These are phyloP conservation scores for Xylariaceae sp. DNA, from an alignment of 2,329 filamentous ascomycete genomes.

Conservation along the genomic window DNA sequence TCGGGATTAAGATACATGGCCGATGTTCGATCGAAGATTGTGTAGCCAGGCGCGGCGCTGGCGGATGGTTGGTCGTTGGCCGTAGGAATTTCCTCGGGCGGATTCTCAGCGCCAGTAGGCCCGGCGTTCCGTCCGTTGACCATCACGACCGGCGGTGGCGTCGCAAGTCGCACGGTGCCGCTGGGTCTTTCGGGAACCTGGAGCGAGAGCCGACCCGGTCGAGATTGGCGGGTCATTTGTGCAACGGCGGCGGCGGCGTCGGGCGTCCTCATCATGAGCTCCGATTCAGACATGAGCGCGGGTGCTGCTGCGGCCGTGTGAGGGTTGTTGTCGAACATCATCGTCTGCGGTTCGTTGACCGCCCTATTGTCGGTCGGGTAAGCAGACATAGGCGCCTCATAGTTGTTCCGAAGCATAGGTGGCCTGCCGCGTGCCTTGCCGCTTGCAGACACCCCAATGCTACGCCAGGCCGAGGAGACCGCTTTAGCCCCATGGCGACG, in stretches of 20 bases:
- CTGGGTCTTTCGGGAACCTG: conserved; percentile 59
- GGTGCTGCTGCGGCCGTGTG: conserved; percentile 20
- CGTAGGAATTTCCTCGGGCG: not conserved
- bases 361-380: conserved; percentile 52
- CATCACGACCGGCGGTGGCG: conserved; percentile 48
- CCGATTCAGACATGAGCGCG: conserved; percentile 24
- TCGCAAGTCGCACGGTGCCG: conserved; percentile 58
- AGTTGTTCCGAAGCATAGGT: conserved; percentile 55
- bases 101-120: conserved; percentile 12
- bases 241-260: conserved; percentile 25
- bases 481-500: conserved; percentile 74
- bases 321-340: conserved; percentile 23
- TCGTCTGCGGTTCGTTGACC: conserved; percentile 35
- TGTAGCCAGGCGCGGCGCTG: not conserved
- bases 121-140: conserved; percentile 43
- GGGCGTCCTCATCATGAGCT: conserved; percentile 19
- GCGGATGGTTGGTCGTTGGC: not conserved
- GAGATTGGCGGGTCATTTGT: conserved; percentile 24
- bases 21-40: conserved; percentile 26
- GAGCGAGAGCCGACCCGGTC: conserved; percentile 51
- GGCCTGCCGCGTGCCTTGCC: conserved; percentile 76
- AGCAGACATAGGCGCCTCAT: conserved; percentile 64
- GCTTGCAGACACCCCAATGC: conserved; percentile 53
- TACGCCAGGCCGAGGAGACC: conserved; percentile 86
- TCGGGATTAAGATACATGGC: conserved; percentile 25